Evolutionary conservation across 495 filamentous ascomycete species (phyloP), one percentile per base, ranked within the genome.

Genomic region (Aspergillus nidulans): DNA sequence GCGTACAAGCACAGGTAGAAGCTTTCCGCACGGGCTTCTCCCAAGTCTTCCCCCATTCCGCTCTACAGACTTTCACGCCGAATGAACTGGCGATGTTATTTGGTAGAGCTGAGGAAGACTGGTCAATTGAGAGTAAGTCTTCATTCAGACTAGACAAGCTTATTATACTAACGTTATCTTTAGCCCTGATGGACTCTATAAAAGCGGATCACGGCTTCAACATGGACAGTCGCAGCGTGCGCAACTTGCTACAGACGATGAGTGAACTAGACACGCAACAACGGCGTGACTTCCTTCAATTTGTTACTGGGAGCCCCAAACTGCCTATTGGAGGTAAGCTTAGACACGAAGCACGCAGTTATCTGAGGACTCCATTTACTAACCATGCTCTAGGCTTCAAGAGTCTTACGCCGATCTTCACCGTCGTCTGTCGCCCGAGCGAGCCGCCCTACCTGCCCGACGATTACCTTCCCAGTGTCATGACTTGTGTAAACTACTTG

Each of bases 171-270:
- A 71, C 49, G 13, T 48, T 16, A n/a, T 58, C 18, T 39, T 63
- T 59, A 95, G 90, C 94, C 34, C 79, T 98, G 21, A 95, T 92
- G 83, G 95, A 99, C 65, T 96, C 92, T 2, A 91, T 99, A 71
- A 99, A 97, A 76, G 95, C 95, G n/a, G 95, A 99, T 64, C 95
- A 99, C 67, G 95, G 95, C 4, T 99, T 90, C 77, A 97, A 97
- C 60, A 94, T 99, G 85, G 95, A 99, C 61, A 97, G 95, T 78
- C 90, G 87, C 77, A 96, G 90, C 56, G 94, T 99, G 30, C 89
- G 84, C 38, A 97, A 99, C 62, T 65, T 99, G 58, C 81, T 99
- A 3, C 92, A 97, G 63, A 85, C 85, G 16, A 97, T 99, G 95
- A 96, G 91, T 66, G 91, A 96, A 70, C 69, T 97, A 20, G 77